Evolutionary conservation across 371 early-diverging fungal genomes (phyloP).

Genomic region (Amoeboradix gromovi): DNA sequence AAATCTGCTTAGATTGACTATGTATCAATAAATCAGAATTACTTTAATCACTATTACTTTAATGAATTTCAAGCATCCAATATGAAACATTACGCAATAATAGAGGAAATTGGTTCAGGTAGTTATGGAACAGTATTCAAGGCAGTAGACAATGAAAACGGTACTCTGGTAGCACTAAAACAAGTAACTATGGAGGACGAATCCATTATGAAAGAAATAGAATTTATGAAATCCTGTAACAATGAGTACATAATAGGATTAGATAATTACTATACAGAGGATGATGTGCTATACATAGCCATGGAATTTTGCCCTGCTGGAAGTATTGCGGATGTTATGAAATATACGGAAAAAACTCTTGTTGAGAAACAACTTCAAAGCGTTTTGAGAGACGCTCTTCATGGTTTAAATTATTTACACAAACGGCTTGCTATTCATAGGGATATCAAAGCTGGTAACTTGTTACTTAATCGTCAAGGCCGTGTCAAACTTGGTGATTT

Average conservation of each 20-base stretch:
- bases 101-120: conserved; percentile 22
- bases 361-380: conserved; percentile 13
- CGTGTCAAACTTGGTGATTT: conserved; percentile 27
- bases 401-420: neutral
- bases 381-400: neutral
- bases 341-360: conserved; percentile 4
- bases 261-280: conserved; percentile 1
- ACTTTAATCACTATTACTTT: neutral
- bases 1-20: conserved; percentile 42
- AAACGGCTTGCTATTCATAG: conserved; percentile 6
- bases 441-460: conserved; percentile 17
- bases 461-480: conserved; percentile 4
- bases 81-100: conserved; percentile 4
- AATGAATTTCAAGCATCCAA: neutral
- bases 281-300: conserved; percentile 2
- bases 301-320: conserved; percentile 3
- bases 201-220: conserved; percentile 19
- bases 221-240: conserved; percentile 12
- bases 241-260: conserved; percentile 2
- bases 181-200: conserved; percentile 33
- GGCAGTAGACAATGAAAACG: conserved; percentile 48
- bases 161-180: conserved; percentile 62
- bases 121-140: conserved; percentile 10
- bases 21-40: neutral
- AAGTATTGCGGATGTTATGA: conserved; percentile 1